Percentiles rank a stretch among this genome's conserved stretches.
Conservation (phyloP, 2,329 filamentous ascomycete species). For the Verticillium albo-atrum region DNA sequence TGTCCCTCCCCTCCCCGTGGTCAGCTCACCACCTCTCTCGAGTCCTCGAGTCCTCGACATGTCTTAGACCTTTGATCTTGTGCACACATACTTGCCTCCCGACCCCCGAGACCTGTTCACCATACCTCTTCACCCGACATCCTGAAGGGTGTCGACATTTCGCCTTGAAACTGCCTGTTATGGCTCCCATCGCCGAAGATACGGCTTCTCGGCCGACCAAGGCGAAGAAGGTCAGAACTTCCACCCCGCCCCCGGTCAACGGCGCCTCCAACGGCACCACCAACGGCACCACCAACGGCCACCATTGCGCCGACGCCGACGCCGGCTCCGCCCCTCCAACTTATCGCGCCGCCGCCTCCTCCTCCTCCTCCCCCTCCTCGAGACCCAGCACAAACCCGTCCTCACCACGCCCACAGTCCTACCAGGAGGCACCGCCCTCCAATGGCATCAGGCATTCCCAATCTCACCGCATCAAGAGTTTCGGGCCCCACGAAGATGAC, state of each 20-base stretch:
- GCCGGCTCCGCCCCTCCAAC: neutral
- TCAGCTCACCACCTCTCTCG: neutral
- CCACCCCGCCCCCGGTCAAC: neutral
- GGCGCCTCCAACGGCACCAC: slow-evolving; percentile 3
- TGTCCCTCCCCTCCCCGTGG: neutral
- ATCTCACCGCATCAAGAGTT: slow-evolving; percentile 20
- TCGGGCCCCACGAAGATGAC: slow-evolving; percentile 25
- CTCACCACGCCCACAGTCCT: slow-evolving; percentile 8
- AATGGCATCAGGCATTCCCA: slow-evolving; percentile 13
- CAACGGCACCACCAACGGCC: slow-evolving; percentile 1
- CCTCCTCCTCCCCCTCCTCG: slow-evolving; percentile 4
- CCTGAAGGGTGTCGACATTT: neutral
- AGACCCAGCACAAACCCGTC: slow-evolving; percentile 7
- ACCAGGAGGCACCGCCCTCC: slow-evolving; percentile 8
- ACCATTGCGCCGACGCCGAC: neutral
- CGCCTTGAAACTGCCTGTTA: neutral
- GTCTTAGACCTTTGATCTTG: neutral
- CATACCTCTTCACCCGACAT: neutral
- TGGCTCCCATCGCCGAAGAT: neutral
- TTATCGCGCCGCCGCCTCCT: slow-evolving; percentile 1
- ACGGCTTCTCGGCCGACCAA: neutral
- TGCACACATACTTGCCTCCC: neutral
- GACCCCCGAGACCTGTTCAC: neutral
- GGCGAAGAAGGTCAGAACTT: neutral
- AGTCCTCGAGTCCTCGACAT: neutral